Base-by-base conservation (phyloP, 305 asterid genomes). In the Vinca major region DNA sequence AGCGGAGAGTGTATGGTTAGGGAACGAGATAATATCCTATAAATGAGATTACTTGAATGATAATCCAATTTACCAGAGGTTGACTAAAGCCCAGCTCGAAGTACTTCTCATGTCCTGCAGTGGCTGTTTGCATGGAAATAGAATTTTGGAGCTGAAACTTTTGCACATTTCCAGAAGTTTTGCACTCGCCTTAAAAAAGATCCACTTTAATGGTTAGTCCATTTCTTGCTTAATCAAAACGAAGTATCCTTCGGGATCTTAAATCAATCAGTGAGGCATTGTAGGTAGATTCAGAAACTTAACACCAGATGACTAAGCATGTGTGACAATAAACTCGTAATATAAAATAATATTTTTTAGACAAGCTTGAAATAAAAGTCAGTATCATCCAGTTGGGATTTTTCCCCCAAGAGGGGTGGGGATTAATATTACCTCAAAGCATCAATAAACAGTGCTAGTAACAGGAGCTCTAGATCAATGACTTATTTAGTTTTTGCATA, bases 21-120 rank as follows among this genome's bases (percentile, higher is more conserved):
- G 37, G n/a, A 53, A 5, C n/a, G 36, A 26, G 60, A 55, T 13
- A 10, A 40, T 53, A 39, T 17, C 37, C 14, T 17, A 4, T 21
- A 10, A 48, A 2, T 40, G 67, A 50, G 14, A 69, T 67, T 56
- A 53, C 26, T 21, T 0, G 10, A 50, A 69, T 17, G n/a, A 67
- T 63, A 53, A 65, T 21, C 39, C 54, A 33, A 9, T 43, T 65
- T 78, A 89, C 96, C 93, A 77, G 49, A 37, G 88, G 76, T 61
- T 85, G 91, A 50, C 88, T 80, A 63, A 80, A 80, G 61, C 96
- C 93, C 62, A 82, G 85, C 71, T 89, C 93, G 7, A 77, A 73
- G 70, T 74, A 81, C 54, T 84, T 80, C 69, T 72, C 80, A 66
- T 75, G 80, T 52, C 84, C 88, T 66, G 74, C 66, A 63, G 66